A percentile compares a stretch with the other conserved stretches of the same genome.
phyloP scores from a whole-genome alignment of 768 basidiomycete genomes.

The Termitomyces sp. region DNA sequence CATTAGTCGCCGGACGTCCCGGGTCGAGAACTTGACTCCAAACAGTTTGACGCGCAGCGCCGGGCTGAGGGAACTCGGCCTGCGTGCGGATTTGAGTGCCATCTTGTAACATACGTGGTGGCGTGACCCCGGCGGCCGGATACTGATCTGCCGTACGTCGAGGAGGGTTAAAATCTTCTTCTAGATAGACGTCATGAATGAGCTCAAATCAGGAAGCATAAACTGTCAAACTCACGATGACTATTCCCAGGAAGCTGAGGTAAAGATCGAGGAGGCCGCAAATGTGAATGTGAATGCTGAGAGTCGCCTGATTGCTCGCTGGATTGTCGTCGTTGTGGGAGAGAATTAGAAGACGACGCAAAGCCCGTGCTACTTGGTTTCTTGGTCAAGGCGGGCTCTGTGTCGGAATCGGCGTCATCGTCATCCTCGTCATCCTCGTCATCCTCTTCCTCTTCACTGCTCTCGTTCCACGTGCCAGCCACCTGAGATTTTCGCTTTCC shows the following conservation, averaged over 20 bases:
- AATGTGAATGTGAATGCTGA: slow-evolving; percentile 35
- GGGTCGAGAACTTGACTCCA: slow-evolving; percentile 91
- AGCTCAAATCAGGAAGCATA: slow-evolving; percentile 9
- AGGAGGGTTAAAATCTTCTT: slow-evolving; percentile 34
- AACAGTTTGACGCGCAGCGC: slow-evolving; percentile 60
- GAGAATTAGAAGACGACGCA: slow-evolving; percentile 20
- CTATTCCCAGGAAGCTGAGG: slow-evolving; percentile 56
- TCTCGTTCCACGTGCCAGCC: slow-evolving; percentile 61
- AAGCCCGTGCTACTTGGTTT: slow-evolving; percentile 21
- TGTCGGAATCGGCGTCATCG: slow-evolving; percentile 67
- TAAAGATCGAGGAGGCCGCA: slow-evolving; percentile 56
- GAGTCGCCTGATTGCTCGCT: slow-evolving; percentile 19
- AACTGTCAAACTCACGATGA: slow-evolving; percentile 33
- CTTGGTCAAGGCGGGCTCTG: slow-evolving; percentile 26
- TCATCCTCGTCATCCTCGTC: slow-evolving; percentile 72
- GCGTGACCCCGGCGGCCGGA: slow-evolving; percentile 24
- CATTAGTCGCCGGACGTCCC: slow-evolving; percentile 40
- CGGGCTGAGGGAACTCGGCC: slow-evolving; percentile 47
- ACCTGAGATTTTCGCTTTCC: slow-evolving; percentile 57
- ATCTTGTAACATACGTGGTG: slow-evolving; percentile 49
- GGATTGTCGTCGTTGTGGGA: slow-evolving; percentile 22
- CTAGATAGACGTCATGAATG: slow-evolving; percentile 21
- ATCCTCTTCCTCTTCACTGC: slow-evolving; percentile 81
- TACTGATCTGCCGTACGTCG: slow-evolving; percentile 54
- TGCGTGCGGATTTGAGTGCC: slow-evolving; percentile 49